Conservation (phyloP, 108 stramenopile species). For the Skeletonema menzelii region DNA sequence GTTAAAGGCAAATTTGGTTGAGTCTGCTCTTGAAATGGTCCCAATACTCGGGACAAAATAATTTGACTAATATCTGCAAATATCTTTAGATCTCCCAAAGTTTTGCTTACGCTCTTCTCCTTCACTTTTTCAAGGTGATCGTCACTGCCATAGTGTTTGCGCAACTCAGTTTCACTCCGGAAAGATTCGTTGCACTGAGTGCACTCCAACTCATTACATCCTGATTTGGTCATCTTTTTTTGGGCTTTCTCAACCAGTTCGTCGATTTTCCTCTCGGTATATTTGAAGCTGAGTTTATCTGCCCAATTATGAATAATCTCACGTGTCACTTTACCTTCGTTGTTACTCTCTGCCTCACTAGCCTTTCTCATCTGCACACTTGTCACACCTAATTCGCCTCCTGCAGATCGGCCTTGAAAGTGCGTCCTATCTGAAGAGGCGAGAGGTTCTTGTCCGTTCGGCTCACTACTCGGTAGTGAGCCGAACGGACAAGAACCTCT, state of each 20-base stretch:
- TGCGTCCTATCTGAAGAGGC: no score
- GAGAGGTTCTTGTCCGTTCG: no score
- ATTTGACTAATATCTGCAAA: not conserved
- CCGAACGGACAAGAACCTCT: no score
- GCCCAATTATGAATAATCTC: not conserved
- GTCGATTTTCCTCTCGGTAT: not conserved
- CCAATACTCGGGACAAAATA: not conserved
- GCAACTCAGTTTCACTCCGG: not conserved
- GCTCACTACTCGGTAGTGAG: no score
- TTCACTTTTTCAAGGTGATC: not conserved
- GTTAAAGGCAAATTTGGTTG: no score
- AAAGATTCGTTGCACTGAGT: not conserved
- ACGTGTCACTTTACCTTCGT: no score
- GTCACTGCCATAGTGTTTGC: not conserved
- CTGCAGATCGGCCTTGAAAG: no score
- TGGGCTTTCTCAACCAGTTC: not conserved
- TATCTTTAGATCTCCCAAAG: not conserved
- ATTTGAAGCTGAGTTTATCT: not conserved
- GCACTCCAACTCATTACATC: not conserved
- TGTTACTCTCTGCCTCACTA: no score
- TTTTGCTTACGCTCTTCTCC: not conserved
- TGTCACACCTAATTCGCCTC: no score
- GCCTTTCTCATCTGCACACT: no score
- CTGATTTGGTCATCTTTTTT: not conserved
- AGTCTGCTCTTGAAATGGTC: not conserved